Evolutionary conservation across 1,139 yeast genomes (phyloP).

Genomic region (Insectozyma bohioensis): DNA sequence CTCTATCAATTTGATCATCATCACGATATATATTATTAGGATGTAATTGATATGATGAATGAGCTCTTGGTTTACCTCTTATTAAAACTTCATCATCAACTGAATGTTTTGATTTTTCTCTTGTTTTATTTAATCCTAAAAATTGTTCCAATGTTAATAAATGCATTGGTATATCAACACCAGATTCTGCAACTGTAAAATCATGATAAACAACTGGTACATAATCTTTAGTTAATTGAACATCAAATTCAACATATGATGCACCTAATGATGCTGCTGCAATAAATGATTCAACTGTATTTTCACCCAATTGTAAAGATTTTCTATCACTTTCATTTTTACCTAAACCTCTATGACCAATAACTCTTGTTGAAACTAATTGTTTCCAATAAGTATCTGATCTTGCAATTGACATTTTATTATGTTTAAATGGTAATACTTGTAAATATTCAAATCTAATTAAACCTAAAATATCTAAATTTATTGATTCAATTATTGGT

Average conservation of each 20-base stretch:
- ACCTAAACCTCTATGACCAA: slow-evolving; percentile 96
- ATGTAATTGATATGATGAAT: slow-evolving; percentile 39
- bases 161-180: slow-evolving; percentile 97
- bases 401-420: slow-evolving; percentile 63
- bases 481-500: slow-evolving; percentile 75
- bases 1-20: slow-evolving; percentile 40
- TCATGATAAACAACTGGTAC: slow-evolving; percentile 96
- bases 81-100: slow-evolving; percentile 41
- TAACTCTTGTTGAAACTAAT: slow-evolving; percentile 82
- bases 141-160: slow-evolving; percentile 88
- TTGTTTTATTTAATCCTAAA: slow-evolving; percentile 51
- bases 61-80: slow-evolving; percentile 41
- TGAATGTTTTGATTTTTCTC: slow-evolving; percentile 22
- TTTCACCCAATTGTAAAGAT: slow-evolving; percentile 91
- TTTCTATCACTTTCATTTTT: slow-evolving; percentile 71
- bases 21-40: slow-evolving; percentile 21
- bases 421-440: slow-evolving; percentile 74
- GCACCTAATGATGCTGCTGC: slow-evolving; percentile 97
- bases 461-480: slow-evolving; percentile 75
- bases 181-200: slow-evolving; percentile 92
- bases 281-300: slow-evolving; percentile 91
- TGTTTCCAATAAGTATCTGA: slow-evolving; percentile 93
- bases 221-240: slow-evolving; percentile 89
- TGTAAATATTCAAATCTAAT: slow-evolving; percentile 74
- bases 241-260: slow-evolving; percentile 92